phyloP scores from a whole-genome alignment of 2,329 filamentous ascomycete genomes.

The Colletotrichum graminicola region DNA sequence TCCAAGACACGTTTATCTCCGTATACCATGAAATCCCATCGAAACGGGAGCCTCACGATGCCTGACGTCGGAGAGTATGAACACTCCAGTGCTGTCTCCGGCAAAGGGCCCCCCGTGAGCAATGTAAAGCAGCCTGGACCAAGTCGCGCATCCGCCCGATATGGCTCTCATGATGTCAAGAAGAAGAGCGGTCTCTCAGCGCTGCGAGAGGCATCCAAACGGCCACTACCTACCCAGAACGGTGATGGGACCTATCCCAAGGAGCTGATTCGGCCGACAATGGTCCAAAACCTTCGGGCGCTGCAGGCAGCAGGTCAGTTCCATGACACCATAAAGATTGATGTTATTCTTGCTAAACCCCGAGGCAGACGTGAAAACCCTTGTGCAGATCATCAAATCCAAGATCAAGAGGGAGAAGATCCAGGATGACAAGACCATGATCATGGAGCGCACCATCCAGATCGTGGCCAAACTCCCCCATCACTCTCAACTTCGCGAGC shows the following conservation, averaged over 20 bases:
- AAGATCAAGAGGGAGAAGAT: constrained; percentile 73
- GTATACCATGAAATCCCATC: constrained; percentile 22
- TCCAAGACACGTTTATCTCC: background rate
- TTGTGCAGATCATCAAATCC: constrained; percentile 70
- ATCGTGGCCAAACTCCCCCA: constrained; percentile 74
- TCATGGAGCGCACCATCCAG: constrained; percentile 81
- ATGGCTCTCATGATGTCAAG: constrained; percentile 36
- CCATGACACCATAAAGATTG: background rate
- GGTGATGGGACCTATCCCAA: constrained; percentile 72
- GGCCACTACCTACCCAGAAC: constrained; percentile 73
- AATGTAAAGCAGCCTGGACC: background rate
- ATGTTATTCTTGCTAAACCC: background rate
- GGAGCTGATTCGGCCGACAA: constrained; percentile 61
- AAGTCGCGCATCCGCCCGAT: constrained; percentile 16
- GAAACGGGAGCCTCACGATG: constrained; percentile 29
- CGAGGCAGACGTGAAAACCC: constrained; percentile 70
- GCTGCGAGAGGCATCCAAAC: constrained; percentile 61
- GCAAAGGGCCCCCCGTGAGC: background rate
- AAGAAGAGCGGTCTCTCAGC: constrained; percentile 46
- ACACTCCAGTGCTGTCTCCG: background rate
- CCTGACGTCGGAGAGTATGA: constrained; percentile 9
- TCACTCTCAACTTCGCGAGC: constrained; percentile 69
- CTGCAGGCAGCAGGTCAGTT: constrained; percentile 61
- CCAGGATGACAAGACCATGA: constrained; percentile 80
- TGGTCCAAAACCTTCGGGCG: constrained; percentile 69